Evolutionary conservation across 1,139 yeast species (phyloP).

Genomic region (Yamadazyma songkhlaensis): DNA sequence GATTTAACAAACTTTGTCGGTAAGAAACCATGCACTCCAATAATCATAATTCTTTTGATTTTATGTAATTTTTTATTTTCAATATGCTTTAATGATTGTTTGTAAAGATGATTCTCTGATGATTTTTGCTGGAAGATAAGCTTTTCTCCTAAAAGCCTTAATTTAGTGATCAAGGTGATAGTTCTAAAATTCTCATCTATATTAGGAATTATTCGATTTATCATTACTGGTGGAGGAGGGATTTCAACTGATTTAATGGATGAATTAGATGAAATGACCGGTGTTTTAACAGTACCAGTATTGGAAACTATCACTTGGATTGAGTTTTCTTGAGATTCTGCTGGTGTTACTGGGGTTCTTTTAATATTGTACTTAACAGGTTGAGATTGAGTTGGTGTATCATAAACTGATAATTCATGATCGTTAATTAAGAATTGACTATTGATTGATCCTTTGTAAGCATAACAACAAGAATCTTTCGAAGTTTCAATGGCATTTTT

Average conservation of each 20-base stretch:
- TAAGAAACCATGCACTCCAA: constrained; percentile 86
- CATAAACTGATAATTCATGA: constrained; percentile 38
- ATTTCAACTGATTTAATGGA: constrained; percentile 7
- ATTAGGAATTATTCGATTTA: constrained; percentile 20
- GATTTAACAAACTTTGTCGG: constrained; percentile 64
- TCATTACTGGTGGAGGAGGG: neutral
- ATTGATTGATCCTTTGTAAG: constrained; percentile 24
- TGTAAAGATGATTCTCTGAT: constrained; percentile 36
- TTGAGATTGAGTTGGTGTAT: constrained; percentile 34
- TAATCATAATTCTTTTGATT: constrained; percentile 36
- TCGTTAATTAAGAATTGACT: constrained; percentile 19
- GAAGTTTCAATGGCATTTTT: constrained; percentile 34
- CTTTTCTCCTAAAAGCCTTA: constrained; percentile 36
- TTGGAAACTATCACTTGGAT: constrained; percentile 9
- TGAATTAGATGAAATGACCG: constrained; percentile 7
- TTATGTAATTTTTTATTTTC: constrained; percentile 14
- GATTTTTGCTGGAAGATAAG: constrained; percentile 25
- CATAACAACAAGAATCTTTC: constrained; percentile 34
- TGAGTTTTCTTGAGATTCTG: constrained; percentile 32
- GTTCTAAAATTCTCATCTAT: constrained; percentile 32
- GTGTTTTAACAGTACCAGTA: neutral
- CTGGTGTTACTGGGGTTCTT: constrained; percentile 34
- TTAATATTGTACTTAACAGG: constrained; percentile 38
- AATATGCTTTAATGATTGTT: constrained; percentile 15
- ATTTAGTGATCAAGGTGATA: constrained; percentile 37